These are phyloP conservation scores for Cercophora sp. DNA, from an alignment of 495 filamentous ascomycete species.

Conservation along the genomic window DNA sequence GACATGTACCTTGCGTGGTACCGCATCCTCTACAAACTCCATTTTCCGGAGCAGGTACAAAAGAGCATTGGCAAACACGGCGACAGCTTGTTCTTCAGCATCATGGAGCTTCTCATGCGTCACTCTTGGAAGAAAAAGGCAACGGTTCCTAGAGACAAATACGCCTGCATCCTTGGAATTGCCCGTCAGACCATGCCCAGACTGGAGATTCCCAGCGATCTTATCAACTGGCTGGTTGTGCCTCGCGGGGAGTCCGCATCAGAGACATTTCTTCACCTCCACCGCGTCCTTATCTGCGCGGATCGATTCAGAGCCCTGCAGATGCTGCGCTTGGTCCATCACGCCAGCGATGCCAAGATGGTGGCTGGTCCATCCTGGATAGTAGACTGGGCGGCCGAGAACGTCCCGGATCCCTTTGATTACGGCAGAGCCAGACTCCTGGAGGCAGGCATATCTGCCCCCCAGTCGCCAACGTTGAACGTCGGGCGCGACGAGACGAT, in stretches of 20 bases:
- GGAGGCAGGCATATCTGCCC: not conserved
- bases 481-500: not conserved
- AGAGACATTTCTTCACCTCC: not conserved
- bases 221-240: not conserved
- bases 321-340: not conserved
- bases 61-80: not conserved
- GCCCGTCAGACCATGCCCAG: not conserved
- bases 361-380: not conserved
- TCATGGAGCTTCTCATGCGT: slow-evolving; percentile 1
- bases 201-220: not conserved
- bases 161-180: not conserved
- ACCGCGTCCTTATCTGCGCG: not conserved
- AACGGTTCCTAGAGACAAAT: not conserved
- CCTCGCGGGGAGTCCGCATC: not conserved
- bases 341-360: not conserved
- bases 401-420: not conserved
- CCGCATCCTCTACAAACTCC: slow-evolving; percentile 1
- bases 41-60: slow-evolving; percentile 1
- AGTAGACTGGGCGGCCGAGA: not conserved
- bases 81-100: not conserved
- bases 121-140: not conserved
- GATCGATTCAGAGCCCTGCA: not conserved
- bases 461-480: not conserved
- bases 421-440: not conserved
- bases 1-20: slow-evolving; percentile 1